A percentile compares a stretch with the other conserved stretches of the same genome.
These are phyloP conservation scores for Cryptococcus sp. DNA, from an alignment of 1,284 basidiomycete genomes.

Conservation along the genomic window DNA sequence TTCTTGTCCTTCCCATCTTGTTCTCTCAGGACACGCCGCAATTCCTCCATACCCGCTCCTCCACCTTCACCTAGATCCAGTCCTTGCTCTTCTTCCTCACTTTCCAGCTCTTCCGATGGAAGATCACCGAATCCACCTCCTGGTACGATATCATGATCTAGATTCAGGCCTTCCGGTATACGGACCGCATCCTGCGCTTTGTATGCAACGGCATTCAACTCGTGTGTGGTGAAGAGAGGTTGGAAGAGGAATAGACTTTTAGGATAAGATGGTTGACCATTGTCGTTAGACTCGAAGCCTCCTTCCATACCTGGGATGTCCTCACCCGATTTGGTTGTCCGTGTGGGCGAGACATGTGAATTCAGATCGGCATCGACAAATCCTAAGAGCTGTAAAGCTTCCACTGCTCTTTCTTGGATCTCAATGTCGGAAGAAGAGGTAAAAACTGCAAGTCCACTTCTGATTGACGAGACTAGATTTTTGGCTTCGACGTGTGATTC, in stretches of 20 bases:
- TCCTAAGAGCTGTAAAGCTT: slow-evolving; percentile 69
- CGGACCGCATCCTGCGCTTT: slow-evolving; percentile 76
- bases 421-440: slow-evolving; percentile 65
- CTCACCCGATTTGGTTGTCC: slow-evolving; percentile 19
- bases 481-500: slow-evolving; percentile 54
- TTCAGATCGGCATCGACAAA: slow-evolving; percentile 78
- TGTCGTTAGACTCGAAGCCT: slow-evolving; percentile 44
- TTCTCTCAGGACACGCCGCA: slow-evolving; percentile 45
- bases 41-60: slow-evolving; percentile 46
- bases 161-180: slow-evolving; percentile 75
- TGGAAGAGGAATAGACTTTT: slow-evolving; percentile 83
- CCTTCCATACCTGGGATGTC: slow-evolving; percentile 42
- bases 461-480: slow-evolving; percentile 58
- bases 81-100: slow-evolving; percentile 21
- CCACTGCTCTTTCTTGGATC: slow-evolving; percentile 86
- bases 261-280: slow-evolving; percentile 54
- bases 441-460: slow-evolving; percentile 57
- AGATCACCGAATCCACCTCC: slow-evolving; percentile 29
- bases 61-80: slow-evolving; percentile 38
- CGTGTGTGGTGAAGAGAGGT: slow-evolving; percentile 73
- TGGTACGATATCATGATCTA: slow-evolving; percentile 77
- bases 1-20: slow-evolving; percentile 46
- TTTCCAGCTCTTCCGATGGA: slow-evolving; percentile 33
- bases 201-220: slow-evolving; percentile 77
- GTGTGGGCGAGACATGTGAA: slow-evolving; percentile 50